phyloP scores from a whole-genome alignment of 2,329 filamentous ascomycete genomes.

The Epichloe festucae region DNA sequence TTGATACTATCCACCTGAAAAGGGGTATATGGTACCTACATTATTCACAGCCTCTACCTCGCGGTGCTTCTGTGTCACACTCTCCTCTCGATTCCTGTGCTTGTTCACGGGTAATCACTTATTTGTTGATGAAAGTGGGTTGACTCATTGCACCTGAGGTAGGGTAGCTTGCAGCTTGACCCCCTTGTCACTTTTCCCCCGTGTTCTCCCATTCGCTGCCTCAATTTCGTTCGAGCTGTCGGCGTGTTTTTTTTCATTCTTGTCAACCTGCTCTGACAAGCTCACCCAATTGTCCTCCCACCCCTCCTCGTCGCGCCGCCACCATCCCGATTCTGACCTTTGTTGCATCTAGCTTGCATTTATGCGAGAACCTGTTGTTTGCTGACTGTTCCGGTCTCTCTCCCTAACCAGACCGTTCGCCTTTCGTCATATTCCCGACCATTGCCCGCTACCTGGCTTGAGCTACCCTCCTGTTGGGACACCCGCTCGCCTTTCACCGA shows the following conservation, averaged over 20 bases:
- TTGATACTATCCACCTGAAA: too few relatives aligned
- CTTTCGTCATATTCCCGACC: constrained; percentile 12
- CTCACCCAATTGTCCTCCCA: constrained; percentile 11
- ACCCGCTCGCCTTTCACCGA: constrained; percentile 10
- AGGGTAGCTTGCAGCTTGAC: constrained; percentile 9
- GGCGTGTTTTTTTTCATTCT: constrained; percentile 10
- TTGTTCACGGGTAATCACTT: background rate
- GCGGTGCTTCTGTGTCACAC: too few relatives aligned
- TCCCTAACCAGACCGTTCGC: constrained; percentile 10
- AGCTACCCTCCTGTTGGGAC: constrained; percentile 15
- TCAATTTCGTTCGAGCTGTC: constrained; percentile 6
- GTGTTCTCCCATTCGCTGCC: constrained; percentile 10
- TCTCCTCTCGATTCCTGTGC: background rate
- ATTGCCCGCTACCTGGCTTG: constrained; percentile 11
- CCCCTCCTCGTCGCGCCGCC: constrained; percentile 9
- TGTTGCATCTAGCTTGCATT: constrained; percentile 19
- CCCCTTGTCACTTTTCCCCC: constrained; percentile 1
- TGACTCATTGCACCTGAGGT: constrained; percentile 5
- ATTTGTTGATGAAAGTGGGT: background rate
- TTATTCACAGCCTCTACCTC: too few relatives aligned
- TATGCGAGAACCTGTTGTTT: constrained; percentile 20
- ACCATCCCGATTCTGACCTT: constrained; percentile 14
- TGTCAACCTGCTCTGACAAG: constrained; percentile 6
- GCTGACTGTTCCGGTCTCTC: constrained; percentile 18
- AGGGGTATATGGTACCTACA: too few relatives aligned